These are phyloP conservation scores for Penicillium antarcticum DNA, from an alignment of 495 filamentous ascomycete genomes.

Conservation along the genomic window DNA sequence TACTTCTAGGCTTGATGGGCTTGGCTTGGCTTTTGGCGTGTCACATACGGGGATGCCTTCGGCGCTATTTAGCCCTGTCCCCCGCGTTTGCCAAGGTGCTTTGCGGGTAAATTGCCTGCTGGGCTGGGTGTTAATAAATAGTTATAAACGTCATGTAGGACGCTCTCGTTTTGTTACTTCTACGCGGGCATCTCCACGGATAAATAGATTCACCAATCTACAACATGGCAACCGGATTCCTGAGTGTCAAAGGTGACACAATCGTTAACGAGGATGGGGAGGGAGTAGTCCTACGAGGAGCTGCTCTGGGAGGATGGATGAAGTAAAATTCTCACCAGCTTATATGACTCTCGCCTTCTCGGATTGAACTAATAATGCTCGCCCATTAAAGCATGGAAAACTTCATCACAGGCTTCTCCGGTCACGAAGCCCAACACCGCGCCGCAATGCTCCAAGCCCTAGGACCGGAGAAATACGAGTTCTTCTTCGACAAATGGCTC, in stretches of 20 bases:
- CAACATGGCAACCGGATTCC: constrained; percentile 34
- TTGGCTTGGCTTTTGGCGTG: not conserved
- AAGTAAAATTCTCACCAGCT: constrained; percentile 15
- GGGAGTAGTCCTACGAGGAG: constrained; percentile 47
- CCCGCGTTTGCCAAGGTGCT: not conserved
- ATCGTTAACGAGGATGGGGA: constrained; percentile 47
- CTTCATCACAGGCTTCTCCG: constrained; percentile 66
- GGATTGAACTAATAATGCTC: not conserved
- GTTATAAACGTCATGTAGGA: no score
- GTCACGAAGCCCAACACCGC: constrained; percentile 55
- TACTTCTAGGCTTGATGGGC: not conserved
- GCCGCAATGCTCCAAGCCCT: constrained; percentile 53
- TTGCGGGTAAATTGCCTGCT: constrained; percentile 1
- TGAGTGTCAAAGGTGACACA: constrained; percentile 41
- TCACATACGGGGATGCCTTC: not conserved
- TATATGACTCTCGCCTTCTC: not conserved
- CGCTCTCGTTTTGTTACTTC: no score
- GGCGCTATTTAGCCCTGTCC: not conserved
- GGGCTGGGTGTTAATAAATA: constrained; percentile 1
- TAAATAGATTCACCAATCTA: not conserved
- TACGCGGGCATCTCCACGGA: not conserved
- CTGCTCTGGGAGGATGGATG: constrained; percentile 47
- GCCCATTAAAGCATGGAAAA: constrained; percentile 55
- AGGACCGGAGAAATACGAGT: constrained; percentile 45
- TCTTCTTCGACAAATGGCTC: constrained; percentile 51